phyloP scores from a whole-genome alignment of 2,329 filamentous ascomycete genomes.

The Xylariaceae sp. region DNA sequence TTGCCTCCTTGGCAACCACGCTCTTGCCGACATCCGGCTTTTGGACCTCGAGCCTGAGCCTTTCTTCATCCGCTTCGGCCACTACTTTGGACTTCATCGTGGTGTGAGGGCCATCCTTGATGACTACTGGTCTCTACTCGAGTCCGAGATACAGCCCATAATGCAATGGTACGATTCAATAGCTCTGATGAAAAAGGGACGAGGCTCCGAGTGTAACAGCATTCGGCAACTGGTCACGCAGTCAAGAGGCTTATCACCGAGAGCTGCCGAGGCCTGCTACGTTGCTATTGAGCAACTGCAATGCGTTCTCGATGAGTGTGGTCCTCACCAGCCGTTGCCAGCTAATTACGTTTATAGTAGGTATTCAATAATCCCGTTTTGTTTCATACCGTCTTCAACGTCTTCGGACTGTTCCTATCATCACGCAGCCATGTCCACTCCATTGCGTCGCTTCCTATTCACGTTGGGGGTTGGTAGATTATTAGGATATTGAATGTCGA shows the following conservation, averaged over 20 bases:
- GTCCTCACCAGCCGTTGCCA: background rate
- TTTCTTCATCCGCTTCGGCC: constrained; percentile 23
- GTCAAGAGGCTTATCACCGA: constrained; percentile 12
- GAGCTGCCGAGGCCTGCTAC: constrained; percentile 9
- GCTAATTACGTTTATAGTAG: constrained; percentile 18
- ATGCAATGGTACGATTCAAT: constrained; percentile 9
- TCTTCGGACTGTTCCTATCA: background rate
- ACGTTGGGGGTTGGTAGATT: background rate
- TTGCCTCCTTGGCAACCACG: constrained; percentile 14
- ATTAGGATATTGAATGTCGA: background rate
- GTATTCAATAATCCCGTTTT: background rate
- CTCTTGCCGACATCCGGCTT: constrained; percentile 12
- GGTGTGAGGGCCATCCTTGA: constrained; percentile 12
- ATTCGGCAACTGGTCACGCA: constrained; percentile 13
- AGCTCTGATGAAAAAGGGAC: constrained; percentile 4
- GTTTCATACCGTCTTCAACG: too few species aligned
- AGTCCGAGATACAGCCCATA: constrained; percentile 15
- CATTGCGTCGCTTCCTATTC: background rate
- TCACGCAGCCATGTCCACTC: background rate
- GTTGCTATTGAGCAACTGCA: constrained; percentile 21
- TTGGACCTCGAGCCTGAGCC: constrained; percentile 9
- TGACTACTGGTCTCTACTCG: constrained; percentile 13
- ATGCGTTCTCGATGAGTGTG: constrained; percentile 18
- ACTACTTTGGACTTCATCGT: constrained; percentile 25
- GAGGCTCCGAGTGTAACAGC: constrained; percentile 13